Percentiles rank a stretch among this genome's conserved stretches.
Evolutionary conservation across 2,329 filamentous ascomycete species (phyloP).

Genomic region (Phoma herbarum): DNA sequence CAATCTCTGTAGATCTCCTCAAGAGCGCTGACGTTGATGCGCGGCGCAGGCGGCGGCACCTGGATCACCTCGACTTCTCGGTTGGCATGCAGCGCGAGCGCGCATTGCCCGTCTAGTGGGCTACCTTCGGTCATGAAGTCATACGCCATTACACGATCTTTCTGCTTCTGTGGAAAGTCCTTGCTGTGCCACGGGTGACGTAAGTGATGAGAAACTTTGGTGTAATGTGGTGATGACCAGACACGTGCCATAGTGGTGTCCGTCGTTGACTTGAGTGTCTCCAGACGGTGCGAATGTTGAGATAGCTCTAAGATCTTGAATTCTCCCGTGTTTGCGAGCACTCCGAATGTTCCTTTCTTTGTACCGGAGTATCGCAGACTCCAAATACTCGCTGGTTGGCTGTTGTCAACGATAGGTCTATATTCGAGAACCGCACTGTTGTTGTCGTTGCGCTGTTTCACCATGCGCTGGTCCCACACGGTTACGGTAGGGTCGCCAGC

Average conservation of each 20-base stretch:
- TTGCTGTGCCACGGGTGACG: slow-evolving; percentile 58
- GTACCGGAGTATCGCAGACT: slow-evolving; percentile 68
- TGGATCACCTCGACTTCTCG: slow-evolving; percentile 61
- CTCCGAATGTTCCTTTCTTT: slow-evolving; percentile 65
- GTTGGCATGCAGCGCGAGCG: slow-evolving; percentile 62
- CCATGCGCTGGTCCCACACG: slow-evolving; percentile 77
- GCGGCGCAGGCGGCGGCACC: slow-evolving; percentile 55
- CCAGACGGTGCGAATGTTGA: slow-evolving; percentile 55
- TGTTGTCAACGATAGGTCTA: slow-evolving; percentile 61
- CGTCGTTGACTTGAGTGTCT: slow-evolving; percentile 31
- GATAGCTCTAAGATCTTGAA: slow-evolving; percentile 65
- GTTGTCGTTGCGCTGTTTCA: slow-evolving; percentile 53
- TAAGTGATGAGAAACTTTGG: slow-evolving; percentile 54
- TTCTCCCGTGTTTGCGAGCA: slow-evolving; percentile 67
- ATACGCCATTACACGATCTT: slow-evolving; percentile 64
- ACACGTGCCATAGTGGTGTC: slow-evolving; percentile 35
- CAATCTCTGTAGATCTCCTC: slow-evolving; percentile 54
- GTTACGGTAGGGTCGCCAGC: slow-evolving; percentile 77
- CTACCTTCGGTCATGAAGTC: slow-evolving; percentile 64
- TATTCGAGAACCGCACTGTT: slow-evolving; percentile 65
- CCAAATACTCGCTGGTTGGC: slow-evolving; percentile 64
- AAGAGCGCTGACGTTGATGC: slow-evolving; percentile 55
- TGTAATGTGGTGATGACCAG: slow-evolving; percentile 57
- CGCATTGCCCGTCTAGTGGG: slow-evolving; percentile 58
- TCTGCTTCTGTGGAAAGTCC: slow-evolving; percentile 55